phyloP scores from a whole-genome alignment of 2,329 filamentous ascomycete species.

The Sporothrix brasiliensis region DNA sequence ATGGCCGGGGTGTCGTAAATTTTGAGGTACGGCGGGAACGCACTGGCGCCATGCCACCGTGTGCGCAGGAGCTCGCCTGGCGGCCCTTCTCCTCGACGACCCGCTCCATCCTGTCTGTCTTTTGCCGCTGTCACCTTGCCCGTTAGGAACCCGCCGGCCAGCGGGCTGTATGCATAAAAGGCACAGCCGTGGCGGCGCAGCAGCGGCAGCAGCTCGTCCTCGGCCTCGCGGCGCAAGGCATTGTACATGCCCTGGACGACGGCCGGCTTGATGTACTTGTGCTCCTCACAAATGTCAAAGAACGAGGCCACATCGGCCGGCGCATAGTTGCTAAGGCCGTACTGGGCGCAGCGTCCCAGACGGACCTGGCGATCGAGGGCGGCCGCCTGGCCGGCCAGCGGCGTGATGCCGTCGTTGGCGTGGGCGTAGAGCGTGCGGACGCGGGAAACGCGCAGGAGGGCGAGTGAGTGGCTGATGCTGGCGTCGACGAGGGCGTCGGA shows the following conservation, averaged over 20 bases:
- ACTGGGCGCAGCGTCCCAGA: slow-evolving; percentile 38
- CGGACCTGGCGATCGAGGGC: slow-evolving; percentile 42
- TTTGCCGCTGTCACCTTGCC: slow-evolving; percentile 33
- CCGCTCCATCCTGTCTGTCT: background rate
- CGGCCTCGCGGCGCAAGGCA: slow-evolving; percentile 38
- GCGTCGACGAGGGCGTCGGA: slow-evolving; percentile 20
- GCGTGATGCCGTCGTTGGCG: slow-evolving; percentile 40
- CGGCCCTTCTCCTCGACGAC: background rate
- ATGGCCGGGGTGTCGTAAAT: slow-evolving; percentile 27
- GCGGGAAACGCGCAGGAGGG: slow-evolving; percentile 27
- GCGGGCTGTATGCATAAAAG: slow-evolving; percentile 33
- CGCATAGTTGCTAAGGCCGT: slow-evolving; percentile 44
- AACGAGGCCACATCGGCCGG: slow-evolving; percentile 40
- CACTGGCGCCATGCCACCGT: slow-evolving; percentile 32
- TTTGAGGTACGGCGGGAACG: slow-evolving; percentile 1
- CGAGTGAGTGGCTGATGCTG: slow-evolving; percentile 31
- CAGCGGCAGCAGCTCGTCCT: slow-evolving; percentile 33
- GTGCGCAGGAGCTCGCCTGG: slow-evolving; percentile 21
- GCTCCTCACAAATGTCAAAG: slow-evolving; percentile 40
- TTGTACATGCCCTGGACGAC: slow-evolving; percentile 47
- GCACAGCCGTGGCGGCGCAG: slow-evolving; percentile 44
- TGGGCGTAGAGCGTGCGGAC: slow-evolving; percentile 37
- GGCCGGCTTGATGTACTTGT: slow-evolving; percentile 41
- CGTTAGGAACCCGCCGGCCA: slow-evolving; percentile 36
- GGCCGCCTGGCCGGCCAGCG: slow-evolving; percentile 40